Conservation (phyloP, 2,329 filamentous ascomycete species). For the Neonectria hederae region DNA sequence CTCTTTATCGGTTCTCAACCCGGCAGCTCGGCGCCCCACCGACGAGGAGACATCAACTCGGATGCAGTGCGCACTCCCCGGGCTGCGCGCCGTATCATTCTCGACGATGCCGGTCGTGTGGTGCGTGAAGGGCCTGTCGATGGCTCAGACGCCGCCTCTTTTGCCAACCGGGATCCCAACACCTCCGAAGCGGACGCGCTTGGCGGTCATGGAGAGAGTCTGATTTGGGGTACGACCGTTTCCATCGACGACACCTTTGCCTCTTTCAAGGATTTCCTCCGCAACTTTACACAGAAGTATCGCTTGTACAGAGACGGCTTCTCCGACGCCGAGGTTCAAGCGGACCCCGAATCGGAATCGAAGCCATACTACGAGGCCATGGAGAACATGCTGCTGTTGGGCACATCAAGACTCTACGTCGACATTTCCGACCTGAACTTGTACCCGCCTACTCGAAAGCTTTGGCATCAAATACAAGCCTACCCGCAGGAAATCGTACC, state of each 20-base stretch:
- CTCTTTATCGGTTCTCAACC: constrained; percentile 79
- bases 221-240: constrained; percentile 98
- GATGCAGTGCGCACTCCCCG: constrained; percentile 71
- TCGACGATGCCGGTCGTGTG: constrained; percentile 68
- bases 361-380: constrained; percentile 87
- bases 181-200: constrained; percentile 92
- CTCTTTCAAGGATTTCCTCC: constrained; percentile 89
- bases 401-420: constrained; percentile 84
- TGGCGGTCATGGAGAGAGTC: constrained; percentile 80
- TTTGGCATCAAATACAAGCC: constrained; percentile 94
- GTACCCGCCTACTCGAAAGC: constrained; percentile 90
- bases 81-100: constrained; percentile 63
- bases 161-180: constrained; percentile 74
- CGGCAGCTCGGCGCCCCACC: constrained; percentile 61
- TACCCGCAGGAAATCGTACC: constrained; percentile 97
- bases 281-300: constrained; percentile 93
- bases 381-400: constrained; percentile 90
- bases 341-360: constrained; percentile 75
- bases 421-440: constrained; percentile 90
- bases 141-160: constrained; percentile 68
- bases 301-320: constrained; percentile 91
- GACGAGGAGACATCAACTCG: constrained; percentile 88
- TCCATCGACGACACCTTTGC: constrained; percentile 90
- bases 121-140: constrained; percentile 61
- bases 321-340: constrained; percentile 76